Percentiles rank a stretch among this genome's conserved stretches.
phyloP scores from a whole-genome alignment of 352 stramenopile species.

The Phytophthora ohioensis region DNA sequence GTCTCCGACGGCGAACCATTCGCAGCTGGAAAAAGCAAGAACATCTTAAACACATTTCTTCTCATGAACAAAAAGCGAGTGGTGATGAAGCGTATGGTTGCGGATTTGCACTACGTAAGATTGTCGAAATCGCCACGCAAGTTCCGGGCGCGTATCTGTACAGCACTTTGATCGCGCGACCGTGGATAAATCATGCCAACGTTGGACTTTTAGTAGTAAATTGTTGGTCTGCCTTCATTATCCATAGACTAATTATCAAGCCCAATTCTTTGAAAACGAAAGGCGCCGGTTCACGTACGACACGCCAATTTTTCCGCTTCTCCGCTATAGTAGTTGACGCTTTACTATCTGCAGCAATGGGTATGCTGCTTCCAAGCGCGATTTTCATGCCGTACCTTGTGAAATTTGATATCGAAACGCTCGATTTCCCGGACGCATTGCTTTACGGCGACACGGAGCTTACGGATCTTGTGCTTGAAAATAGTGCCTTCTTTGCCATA shows the following conservation, averaged over 20 bases:
- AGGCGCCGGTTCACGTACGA: background rate
- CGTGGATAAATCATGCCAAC: slow-evolving; percentile 62
- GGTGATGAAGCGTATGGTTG: no score
- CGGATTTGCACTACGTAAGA: slow-evolving; percentile 40
- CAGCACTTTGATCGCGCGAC: slow-evolving; percentile 49
- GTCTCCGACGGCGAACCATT: no score
- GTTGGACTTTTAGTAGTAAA: slow-evolving; percentile 55
- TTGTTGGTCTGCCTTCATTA: slow-evolving; percentile 41
- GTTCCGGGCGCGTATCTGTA: slow-evolving; percentile 49
- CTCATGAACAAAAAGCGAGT: no score
- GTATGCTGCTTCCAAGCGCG: slow-evolving; percentile 20
- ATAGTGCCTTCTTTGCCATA: slow-evolving; percentile 48
- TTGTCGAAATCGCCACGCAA: slow-evolving; percentile 53
- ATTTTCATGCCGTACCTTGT: slow-evolving; percentile 29
- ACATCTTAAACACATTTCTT: no score
- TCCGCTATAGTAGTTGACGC: slow-evolving; percentile 27
- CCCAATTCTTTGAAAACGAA: background rate
- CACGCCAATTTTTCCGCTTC: slow-evolving; percentile 4
- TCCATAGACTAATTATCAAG: slow-evolving; percentile 6
- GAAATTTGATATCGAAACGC: slow-evolving; percentile 41
- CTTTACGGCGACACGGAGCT: slow-evolving; percentile 59
- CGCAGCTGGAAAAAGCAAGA: no score
- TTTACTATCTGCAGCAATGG: background rate
- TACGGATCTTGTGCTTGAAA: slow-evolving; percentile 55
- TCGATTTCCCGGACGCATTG: slow-evolving; percentile 41